Evolutionary conservation across 768 basidiomycete genomes (phyloP), one percentile per base, ranked within the genome.

Genomic region (Pleurotus pulmonarius): DNA sequence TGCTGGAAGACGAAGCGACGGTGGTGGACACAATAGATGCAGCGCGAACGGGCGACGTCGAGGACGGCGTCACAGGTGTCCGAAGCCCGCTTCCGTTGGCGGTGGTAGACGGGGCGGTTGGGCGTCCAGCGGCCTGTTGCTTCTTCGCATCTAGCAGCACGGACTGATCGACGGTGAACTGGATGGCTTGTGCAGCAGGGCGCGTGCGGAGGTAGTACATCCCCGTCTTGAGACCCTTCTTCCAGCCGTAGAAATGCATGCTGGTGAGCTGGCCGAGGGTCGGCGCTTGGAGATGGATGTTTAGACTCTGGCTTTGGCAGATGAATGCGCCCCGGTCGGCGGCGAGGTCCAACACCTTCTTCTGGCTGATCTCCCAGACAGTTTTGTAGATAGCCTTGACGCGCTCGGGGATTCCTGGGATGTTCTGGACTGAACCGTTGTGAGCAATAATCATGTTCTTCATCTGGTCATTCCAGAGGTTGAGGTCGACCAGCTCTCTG

Each of bases 231-330:
- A 99, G 75, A 34, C 97, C 97, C 75, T 93, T 93, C 83, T 96
- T 96, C 97, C 97, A 98, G n/a, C 94, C 97, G 69, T 98, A 98
- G 79, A 95, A 96, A 72, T 95, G 94, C 93, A 94, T 94, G 59
- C 88, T 90, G 39, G 94, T 95, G 60, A 99, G 78, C 70, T 99
- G 96, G 7, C 92, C 92, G 57, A 87, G 77, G 3, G 93, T 93
- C 26, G 96, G 96, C 39, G 88, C 77, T 68, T 91, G 86, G 47
- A 99, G 73, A 69, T 98, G 96, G 56, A 99, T 83, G 71, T 98
- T 98, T 69, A 99, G 75, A 59, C 87, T 90, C 75, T 98, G 96
- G 62, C 86, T 88, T 72, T 99, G 96, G 74, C 94, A 96, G 72
- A 98, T 97, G 77, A 87, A 99, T 1, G 97, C 94, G 39, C 95